phyloP scores from a whole-genome alignment of 441 rosid genomes.

The Pelargonium fulgidum region DNA sequence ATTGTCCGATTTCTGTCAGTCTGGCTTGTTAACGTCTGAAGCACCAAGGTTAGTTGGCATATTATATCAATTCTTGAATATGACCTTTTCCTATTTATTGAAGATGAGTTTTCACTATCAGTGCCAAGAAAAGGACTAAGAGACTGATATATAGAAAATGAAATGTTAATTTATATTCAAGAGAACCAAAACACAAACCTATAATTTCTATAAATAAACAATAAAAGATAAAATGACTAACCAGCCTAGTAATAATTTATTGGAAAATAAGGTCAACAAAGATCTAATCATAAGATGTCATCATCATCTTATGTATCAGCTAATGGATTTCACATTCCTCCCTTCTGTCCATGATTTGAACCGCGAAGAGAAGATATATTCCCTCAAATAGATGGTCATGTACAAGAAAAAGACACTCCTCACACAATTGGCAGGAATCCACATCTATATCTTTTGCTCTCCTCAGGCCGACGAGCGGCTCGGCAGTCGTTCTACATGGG shows the following conservation, averaged over 20 bases:
- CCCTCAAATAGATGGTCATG: neutral
- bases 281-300: neutral
- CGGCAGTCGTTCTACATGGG: no score
- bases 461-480: no score
- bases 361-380: neutral
- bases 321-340: neutral
- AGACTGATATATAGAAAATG: neutral
- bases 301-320: slow-evolving; percentile 1
- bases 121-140: neutral
- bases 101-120: neutral
- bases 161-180: neutral
- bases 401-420: neutral
- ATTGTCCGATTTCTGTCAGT: slow-evolving; percentile 2
- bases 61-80: neutral
- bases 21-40: neutral
- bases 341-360: neutral
- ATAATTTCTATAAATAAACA: neutral
- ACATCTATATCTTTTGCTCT: neutral
- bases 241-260: neutral
- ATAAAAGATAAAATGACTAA: neutral
- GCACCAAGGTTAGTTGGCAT: neutral
- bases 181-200: neutral
- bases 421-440: neutral
- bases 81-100: neutral
- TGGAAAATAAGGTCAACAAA: neutral